These are phyloP conservation scores for Verticillium klebahnii DNA, from an alignment of 2,329 filamentous ascomycete species.

Conservation along the genomic window DNA sequence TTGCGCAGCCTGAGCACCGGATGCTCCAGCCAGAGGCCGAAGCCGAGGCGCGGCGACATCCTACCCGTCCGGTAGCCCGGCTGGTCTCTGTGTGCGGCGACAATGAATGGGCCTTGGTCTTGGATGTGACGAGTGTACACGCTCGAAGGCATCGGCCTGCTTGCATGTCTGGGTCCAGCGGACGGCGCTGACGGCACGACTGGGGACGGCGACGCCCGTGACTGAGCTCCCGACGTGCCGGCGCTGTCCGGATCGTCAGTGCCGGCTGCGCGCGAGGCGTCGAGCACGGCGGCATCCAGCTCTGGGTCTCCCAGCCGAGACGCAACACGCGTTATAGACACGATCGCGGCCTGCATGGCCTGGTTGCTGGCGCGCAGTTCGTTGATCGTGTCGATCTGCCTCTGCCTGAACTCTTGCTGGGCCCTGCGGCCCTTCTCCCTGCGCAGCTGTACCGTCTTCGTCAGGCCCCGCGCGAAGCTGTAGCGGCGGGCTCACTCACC, in stretches of 20 bases:
- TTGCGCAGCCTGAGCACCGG: not conserved
- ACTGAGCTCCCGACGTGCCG: too few species aligned
- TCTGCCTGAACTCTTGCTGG: slow-evolving; percentile 1
- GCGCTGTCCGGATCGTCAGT: not conserved
- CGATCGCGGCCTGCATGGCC: slow-evolving; percentile 1
- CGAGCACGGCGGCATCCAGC: not conserved
- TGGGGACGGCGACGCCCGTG: too few species aligned
- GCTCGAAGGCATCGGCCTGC: too few species aligned
- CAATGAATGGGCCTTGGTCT: too few species aligned
- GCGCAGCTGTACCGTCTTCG: not conserved
- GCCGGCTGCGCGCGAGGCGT: not conserved
- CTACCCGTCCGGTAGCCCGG: not conserved
- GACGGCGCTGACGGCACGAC: too few species aligned
- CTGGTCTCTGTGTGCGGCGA: not conserved
- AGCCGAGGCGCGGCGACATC: slow-evolving; percentile 2
- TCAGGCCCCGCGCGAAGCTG: not conserved
- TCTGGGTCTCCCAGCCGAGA: not conserved
- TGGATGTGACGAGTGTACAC: too few species aligned
- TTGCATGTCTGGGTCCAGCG: too few species aligned
- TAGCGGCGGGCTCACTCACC: too few species aligned
- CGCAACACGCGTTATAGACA: not conserved
- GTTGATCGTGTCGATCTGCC: slow-evolving; percentile 1
- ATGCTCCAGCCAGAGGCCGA: not conserved
- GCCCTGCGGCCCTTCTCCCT: not conserved
- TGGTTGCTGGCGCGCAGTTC: slow-evolving; percentile 1